These are phyloP conservation scores for Casuarina equisetifolia DNA, from an alignment of 306 rosid genomes.

Conservation along the genomic window DNA sequence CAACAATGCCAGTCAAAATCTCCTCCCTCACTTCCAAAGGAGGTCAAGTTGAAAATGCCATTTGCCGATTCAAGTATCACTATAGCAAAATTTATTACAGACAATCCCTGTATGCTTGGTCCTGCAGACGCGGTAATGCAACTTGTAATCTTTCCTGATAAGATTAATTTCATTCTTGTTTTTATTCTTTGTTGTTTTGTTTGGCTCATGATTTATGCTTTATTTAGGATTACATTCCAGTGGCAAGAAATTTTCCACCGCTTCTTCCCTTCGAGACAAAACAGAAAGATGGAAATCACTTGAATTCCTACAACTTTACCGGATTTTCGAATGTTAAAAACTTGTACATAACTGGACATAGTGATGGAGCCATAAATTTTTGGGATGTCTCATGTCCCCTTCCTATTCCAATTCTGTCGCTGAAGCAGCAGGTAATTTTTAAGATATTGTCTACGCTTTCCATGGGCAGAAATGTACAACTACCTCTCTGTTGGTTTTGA, in stretches of 20 bases:
- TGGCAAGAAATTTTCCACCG: conserved; percentile 57
- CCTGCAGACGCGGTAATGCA: conserved; percentile 62
- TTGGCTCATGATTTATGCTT: conserved; percentile 22
- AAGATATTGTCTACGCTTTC: neutral
- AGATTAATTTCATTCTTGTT: neutral
- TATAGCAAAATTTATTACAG: conserved; percentile 56
- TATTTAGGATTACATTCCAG: conserved; percentile 55
- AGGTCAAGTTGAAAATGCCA: conserved; percentile 72
- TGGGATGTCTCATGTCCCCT: conserved; percentile 84
- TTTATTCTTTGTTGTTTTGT: conserved; percentile 8
- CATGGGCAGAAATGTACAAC: conserved; percentile 5
- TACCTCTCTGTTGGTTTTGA: neutral
- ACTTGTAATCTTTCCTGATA: neutral
- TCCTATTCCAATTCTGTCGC: conserved; percentile 58
- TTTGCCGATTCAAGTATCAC: conserved; percentile 68
- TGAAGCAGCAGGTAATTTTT: conserved; percentile 76
- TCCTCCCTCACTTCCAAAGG: conserved; percentile 63
- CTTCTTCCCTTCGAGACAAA: conserved; percentile 58
- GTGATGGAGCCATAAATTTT: conserved; percentile 67
- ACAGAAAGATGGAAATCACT: conserved; percentile 49
- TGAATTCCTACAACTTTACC: conserved; percentile 46
- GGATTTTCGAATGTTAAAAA: conserved; percentile 71
- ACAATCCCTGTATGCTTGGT: conserved; percentile 37
- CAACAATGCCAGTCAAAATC: conserved; percentile 70
- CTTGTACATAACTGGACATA: conserved; percentile 85